phyloP scores from a whole-genome alignment of 75 land plant species.

The Selaginella tamariscina region DNA sequence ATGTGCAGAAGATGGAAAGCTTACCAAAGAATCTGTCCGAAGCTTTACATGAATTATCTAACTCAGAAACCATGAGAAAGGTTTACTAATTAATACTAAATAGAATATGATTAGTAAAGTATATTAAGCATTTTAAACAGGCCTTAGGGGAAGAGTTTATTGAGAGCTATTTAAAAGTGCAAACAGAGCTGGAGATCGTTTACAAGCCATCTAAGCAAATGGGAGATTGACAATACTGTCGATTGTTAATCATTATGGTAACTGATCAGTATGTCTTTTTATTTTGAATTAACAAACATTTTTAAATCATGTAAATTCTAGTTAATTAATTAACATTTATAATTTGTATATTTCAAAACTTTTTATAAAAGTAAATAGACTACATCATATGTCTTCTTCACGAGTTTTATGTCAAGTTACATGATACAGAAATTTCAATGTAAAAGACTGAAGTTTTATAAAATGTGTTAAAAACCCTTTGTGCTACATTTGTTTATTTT shows the following conservation, averaged over 20 bases:
- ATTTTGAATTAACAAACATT: too few species aligned
- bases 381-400: too few species aligned
- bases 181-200: constrained; percentile 25
- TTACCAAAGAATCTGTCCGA: constrained; percentile 14
- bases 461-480: too few species aligned
- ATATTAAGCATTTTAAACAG: constrained; percentile 8
- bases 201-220: constrained; percentile 17
- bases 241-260: constrained; percentile 17
- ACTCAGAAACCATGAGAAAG: constrained; percentile 14
- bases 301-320: too few species aligned
- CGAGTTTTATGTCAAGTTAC: too few species aligned
- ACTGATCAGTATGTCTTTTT: too few species aligned
- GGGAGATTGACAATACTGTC: constrained; percentile 27
- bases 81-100: background rate
- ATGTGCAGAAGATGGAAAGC: background rate
- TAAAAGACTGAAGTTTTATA: too few species aligned
- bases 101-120: background rate
- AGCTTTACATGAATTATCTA: constrained; percentile 11
- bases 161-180: constrained; percentile 17
- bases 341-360: too few species aligned
- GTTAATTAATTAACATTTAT: too few species aligned
- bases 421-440: too few species aligned
- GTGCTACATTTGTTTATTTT: too few species aligned
- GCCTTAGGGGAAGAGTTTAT: constrained; percentile 22
- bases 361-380: too few species aligned